Evolutionary conservation across 2,329 filamentous ascomycete genomes (phyloP).

Genomic region (Calonectria multiphialidica): DNA sequence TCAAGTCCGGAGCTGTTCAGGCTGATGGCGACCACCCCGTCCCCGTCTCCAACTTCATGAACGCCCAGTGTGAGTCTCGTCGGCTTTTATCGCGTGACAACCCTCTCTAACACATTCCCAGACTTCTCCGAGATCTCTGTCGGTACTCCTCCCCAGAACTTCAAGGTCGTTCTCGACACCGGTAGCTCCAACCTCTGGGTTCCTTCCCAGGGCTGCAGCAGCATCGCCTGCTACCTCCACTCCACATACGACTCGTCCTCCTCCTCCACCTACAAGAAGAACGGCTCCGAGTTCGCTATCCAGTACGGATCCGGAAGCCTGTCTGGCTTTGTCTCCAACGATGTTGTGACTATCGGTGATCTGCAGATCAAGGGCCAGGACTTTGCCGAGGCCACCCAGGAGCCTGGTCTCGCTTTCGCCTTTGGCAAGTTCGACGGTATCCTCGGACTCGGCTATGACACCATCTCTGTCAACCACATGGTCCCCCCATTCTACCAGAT

Average conservation of each 20-base stretch:
- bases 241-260: constrained; percentile 92
- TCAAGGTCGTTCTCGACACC: constrained; percentile 99
- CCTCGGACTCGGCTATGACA: constrained; percentile 92
- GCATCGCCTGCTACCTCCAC: constrained; percentile 98
- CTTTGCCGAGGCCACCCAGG: constrained; percentile 95
- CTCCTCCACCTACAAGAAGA: constrained; percentile 93
- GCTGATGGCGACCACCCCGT: constrained; percentile 80
- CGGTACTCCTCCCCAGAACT: constrained; percentile 90
- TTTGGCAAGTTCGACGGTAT: constrained; percentile 99
- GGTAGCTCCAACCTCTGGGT: constrained; percentile 99
- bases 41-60: constrained; percentile 96
- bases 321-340: constrained; percentile 93
- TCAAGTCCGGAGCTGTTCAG: constrained; percentile 79
- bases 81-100: background rate
- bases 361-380: constrained; percentile 89
- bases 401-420: constrained; percentile 96
- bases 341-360: constrained; percentile 89
- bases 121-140: constrained; percentile 98
- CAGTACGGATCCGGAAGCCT: constrained; percentile 95
- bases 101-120: constrained; percentile 50
- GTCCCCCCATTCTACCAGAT: constrained; percentile 97
- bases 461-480: constrained; percentile 96
- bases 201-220: constrained; percentile 88
- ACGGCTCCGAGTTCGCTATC: constrained; percentile 93
- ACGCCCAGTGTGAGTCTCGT: constrained; percentile 89